Evolutionary conservation across 1,284 basidiomycete species (phyloP).

Genomic region (Boletus mariae): DNA sequence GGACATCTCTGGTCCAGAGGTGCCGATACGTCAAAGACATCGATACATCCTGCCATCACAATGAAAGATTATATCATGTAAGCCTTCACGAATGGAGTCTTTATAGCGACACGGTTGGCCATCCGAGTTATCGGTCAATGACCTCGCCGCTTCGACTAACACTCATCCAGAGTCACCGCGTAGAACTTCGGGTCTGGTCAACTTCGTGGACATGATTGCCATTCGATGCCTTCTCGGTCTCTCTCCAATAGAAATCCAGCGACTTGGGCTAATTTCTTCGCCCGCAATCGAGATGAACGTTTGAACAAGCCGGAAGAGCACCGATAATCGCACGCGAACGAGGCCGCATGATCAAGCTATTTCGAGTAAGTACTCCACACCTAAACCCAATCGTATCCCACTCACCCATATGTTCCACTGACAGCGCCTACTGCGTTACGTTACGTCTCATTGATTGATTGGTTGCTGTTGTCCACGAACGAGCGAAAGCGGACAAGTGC

Average conservation of each 20-base stretch:
- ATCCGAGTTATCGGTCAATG: too few relatives aligned
- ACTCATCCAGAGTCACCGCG: not conserved
- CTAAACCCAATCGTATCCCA: conserved; percentile 1
- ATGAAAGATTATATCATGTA: not conserved
- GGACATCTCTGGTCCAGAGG: conserved; percentile 14
- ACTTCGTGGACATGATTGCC: not conserved
- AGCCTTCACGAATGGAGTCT: not conserved
- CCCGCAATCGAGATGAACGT: not conserved
- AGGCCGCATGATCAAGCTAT: not conserved
- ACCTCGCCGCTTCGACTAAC: too few relatives aligned
- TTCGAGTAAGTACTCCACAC: not conserved
- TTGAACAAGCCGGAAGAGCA: not conserved
- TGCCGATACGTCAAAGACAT: not conserved
- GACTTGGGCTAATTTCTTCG: too few relatives aligned
- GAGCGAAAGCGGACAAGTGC: not conserved
- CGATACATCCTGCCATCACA: not conserved
- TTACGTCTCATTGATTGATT: not conserved
- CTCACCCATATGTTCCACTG: conserved; percentile 6
- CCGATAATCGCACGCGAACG: not conserved
- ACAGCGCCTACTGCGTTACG: not conserved
- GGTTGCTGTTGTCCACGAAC: not conserved
- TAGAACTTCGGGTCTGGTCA: not conserved
- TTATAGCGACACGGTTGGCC: too few relatives aligned
- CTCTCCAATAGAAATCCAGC: too few relatives aligned
- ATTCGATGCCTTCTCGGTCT: not conserved